Evolutionary conservation across 495 filamentous ascomycete genomes (phyloP).

Genomic region (Amphirosellinia nigrospora): DNA sequence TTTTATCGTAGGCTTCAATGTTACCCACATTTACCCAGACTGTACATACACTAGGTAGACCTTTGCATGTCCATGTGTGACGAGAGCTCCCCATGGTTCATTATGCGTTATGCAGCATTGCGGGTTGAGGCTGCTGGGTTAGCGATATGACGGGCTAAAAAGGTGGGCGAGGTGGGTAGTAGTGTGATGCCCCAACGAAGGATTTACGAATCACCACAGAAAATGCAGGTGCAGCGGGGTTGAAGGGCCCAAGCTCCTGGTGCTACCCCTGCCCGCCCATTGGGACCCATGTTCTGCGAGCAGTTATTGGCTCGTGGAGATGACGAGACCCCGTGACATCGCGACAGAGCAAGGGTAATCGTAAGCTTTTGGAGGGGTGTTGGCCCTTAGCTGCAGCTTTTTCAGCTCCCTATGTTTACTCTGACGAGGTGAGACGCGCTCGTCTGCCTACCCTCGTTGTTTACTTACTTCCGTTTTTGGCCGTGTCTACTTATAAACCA

Average conservation of each 20-base stretch:
- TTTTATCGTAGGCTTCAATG: background rate
- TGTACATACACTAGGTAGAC: background rate
- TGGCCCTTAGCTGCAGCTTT: constrained; percentile 23
- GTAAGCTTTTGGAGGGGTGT: constrained; percentile 16
- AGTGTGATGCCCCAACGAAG: constrained; percentile 11
- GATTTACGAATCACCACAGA: constrained; percentile 13
- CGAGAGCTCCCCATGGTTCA: constrained; percentile 11
- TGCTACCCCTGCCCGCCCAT: background rate
- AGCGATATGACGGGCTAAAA: constrained; percentile 17
- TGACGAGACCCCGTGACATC: constrained; percentile 27
- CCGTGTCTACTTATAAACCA: background rate
- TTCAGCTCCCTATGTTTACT: constrained; percentile 24
- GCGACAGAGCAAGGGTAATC: constrained; percentile 23
- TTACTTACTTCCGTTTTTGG: constrained; percentile 27
- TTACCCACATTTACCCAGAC: constrained; percentile 5
- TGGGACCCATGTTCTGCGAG: background rate
- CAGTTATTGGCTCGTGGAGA: constrained; percentile 12
- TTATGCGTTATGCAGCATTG: constrained; percentile 5
- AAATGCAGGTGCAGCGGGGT: constrained; percentile 20
- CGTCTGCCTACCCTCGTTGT: constrained; percentile 13
- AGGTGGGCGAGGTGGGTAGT: constrained; percentile 1
- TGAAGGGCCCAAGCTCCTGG: constrained; percentile 22
- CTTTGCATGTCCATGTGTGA: background rate
- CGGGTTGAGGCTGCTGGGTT: constrained; percentile 11
- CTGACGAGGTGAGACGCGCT: constrained; percentile 16